A percentile compares a stretch with the other conserved stretches of the same genome.
These are phyloP conservation scores for Xerocomellus intermedius DNA, from an alignment of 768 basidiomycete genomes.

Conservation along the genomic window DNA sequence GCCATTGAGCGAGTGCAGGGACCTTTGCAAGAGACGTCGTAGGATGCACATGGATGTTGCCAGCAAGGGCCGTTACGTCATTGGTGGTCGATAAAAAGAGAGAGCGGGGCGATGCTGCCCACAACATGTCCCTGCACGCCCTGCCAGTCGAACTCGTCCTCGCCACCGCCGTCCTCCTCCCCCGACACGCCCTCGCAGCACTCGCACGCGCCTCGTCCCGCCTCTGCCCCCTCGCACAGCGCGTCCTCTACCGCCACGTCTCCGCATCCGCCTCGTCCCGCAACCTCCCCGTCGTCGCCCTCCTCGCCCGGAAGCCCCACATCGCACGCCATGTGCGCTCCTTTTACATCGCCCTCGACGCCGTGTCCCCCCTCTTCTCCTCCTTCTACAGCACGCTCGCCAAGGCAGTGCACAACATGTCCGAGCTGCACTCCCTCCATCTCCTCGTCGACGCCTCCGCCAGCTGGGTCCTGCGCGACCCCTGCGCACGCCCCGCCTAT, in stretches of 20 bases:
- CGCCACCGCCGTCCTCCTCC: constrained; percentile 42
- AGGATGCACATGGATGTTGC: constrained; percentile 7
- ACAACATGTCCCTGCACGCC: constrained; percentile 41
- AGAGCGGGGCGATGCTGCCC: background rate
- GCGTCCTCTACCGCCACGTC: constrained; percentile 62
- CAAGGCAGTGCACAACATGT: constrained; percentile 58
- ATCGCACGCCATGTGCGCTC: constrained; percentile 62
- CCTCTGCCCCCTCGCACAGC: constrained; percentile 52
- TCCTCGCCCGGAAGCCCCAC: constrained; percentile 55
- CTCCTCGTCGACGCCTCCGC: constrained; percentile 47
- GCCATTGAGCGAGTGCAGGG: too few species aligned
- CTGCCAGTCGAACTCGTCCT: constrained; percentile 67
- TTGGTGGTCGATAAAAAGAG: background rate
- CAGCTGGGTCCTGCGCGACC: constrained; percentile 52
- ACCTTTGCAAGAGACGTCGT: background rate
- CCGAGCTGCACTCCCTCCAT: constrained; percentile 51
- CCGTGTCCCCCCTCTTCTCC: constrained; percentile 39
- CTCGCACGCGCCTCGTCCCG: constrained; percentile 45
- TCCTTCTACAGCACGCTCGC: constrained; percentile 50
- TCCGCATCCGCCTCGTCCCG: constrained; percentile 41
- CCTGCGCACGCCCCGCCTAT: constrained; percentile 29
- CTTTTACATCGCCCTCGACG: constrained; percentile 54
- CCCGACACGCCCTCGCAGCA: constrained; percentile 40
- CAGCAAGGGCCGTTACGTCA: constrained; percentile 15
- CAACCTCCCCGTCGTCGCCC: constrained; percentile 49